Evolutionary conservation across 345 rosid species (phyloP).

Genomic region (Citropsis articulata): DNA sequence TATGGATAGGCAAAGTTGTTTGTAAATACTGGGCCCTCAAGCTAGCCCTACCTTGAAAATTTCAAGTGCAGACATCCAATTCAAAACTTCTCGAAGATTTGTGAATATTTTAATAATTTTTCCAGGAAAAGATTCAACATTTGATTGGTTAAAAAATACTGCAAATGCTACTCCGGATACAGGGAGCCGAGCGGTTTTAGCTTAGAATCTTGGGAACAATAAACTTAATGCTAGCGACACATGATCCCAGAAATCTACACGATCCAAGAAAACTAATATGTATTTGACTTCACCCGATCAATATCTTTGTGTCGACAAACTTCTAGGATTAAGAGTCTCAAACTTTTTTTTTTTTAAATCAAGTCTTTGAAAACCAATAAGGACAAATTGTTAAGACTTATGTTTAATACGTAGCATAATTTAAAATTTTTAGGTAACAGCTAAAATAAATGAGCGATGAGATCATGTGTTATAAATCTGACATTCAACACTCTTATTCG

Average conservation of each 20-base stretch:
- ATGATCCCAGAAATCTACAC: constrained; percentile 14
- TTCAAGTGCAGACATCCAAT: constrained; percentile 4
- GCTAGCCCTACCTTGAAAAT: background rate
- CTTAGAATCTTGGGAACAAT: background rate
- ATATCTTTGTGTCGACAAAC: background rate
- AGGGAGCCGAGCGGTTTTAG: background rate
- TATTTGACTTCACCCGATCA: background rate
- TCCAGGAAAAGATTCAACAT: background rate
- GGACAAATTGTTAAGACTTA: background rate
- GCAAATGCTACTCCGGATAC: background rate
- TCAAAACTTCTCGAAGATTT: background rate
- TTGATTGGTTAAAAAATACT: background rate
- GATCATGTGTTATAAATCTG: too few relatives aligned
- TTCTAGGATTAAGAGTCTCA: background rate
- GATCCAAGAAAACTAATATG: constrained; percentile 18
- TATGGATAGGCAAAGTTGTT: too few relatives aligned
- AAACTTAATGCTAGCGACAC: background rate
- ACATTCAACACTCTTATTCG: too few relatives aligned
- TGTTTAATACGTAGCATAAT: too few relatives aligned
- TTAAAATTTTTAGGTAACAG: too few relatives aligned
- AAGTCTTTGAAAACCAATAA: background rate
- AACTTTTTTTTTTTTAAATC: background rate
- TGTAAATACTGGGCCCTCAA: too few relatives aligned
- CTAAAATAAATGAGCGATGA: too few relatives aligned
- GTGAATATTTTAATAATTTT: background rate